Conservation (phyloP, 2,329 filamentous ascomycete genomes). For the Diplodia mutila region DNA sequence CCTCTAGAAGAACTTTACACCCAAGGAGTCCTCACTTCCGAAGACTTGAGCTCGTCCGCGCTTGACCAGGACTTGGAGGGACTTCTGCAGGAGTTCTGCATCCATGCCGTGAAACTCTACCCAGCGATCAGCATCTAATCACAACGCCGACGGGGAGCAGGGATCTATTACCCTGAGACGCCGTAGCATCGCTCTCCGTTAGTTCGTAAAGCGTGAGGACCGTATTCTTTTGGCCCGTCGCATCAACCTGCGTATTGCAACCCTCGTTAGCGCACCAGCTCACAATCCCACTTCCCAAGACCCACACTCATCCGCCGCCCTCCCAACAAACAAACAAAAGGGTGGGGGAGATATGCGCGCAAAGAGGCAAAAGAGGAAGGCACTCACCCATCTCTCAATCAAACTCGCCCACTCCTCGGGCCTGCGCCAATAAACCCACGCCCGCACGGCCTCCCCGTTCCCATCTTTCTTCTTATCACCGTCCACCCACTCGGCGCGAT, state of each 20-base stretch:
- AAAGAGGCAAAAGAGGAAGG: not conserved
- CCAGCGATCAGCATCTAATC: not conserved
- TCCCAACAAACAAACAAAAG: not conserved
- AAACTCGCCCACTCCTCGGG: conserved; percentile 87
- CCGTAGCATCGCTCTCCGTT: conserved; percentile 79
- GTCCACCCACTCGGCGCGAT: conserved; percentile 67
- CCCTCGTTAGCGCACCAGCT: not conserved
- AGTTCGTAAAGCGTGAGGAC: conserved; percentile 95
- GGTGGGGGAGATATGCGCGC: not conserved
- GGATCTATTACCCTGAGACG: conserved; percentile 61
- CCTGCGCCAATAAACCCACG: conserved; percentile 82
- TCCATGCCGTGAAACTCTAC: conserved; percentile 86
- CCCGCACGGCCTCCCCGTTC: conserved; percentile 42
- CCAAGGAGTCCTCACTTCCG: conserved; percentile 82
- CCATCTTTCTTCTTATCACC: conserved; percentile 27
- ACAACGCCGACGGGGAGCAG: no score
- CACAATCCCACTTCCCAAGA: no score
- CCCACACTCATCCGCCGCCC: not conserved
- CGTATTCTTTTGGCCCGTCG: conserved; percentile 82
- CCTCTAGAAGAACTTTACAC: conserved; percentile 91
- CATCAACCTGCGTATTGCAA: conserved; percentile 58
- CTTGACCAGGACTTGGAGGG: conserved; percentile 81
- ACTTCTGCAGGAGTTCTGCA: conserved; percentile 75
- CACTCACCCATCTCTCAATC: conserved; percentile 68
- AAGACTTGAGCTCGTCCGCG: conserved; percentile 92